These are phyloP conservation scores for Rachicladosporium sp. DNA, from an alignment of 2,329 filamentous ascomycete species.

Conservation along the genomic window DNA sequence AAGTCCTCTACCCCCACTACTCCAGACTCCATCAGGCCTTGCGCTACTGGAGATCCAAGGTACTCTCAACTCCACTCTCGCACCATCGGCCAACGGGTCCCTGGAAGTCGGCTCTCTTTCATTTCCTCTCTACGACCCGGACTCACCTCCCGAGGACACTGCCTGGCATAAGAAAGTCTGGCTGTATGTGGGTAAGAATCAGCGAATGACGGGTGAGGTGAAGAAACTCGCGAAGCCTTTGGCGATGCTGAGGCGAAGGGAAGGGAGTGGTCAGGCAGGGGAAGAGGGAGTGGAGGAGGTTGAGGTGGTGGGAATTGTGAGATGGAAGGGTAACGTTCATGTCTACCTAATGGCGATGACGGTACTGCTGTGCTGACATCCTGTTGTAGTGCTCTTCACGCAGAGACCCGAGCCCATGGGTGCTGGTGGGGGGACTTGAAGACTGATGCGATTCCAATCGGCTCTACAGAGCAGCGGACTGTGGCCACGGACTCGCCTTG, in stretches of 20 bases:
- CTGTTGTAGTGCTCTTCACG: no score
- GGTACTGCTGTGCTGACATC: no score
- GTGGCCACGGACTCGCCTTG: no score
- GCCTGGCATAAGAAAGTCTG: slow-evolving; percentile 83
- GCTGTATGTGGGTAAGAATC: slow-evolving; percentile 77
- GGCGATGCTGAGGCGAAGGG: slow-evolving; percentile 58
- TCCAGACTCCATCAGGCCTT: slow-evolving; percentile 80
- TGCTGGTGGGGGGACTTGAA: no score
- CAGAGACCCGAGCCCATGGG: no score
- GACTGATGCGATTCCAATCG: no score
- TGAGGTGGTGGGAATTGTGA: slow-evolving; percentile 74
- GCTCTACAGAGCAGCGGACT: no score
- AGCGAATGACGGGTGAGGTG: slow-evolving; percentile 78
- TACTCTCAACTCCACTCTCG: slow-evolving; percentile 60
- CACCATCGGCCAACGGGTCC: slow-evolving; percentile 9
- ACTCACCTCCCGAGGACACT: slow-evolving; percentile 39
- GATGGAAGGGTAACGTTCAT: no score
- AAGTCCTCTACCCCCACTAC: slow-evolving; percentile 63
- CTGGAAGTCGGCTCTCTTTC: slow-evolving; percentile 59
- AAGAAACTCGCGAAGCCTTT: slow-evolving; percentile 72
- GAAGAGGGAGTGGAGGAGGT: slow-evolving; percentile 39
- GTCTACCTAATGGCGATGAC: no score
- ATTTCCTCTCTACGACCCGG: slow-evolving; percentile 61
- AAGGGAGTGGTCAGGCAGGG: slow-evolving; percentile 17
- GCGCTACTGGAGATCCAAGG: slow-evolving; percentile 90